Base-by-base conservation (phyloP, 352 stramenopile genomes). In the Paralagenidium karlingii region DNA sequence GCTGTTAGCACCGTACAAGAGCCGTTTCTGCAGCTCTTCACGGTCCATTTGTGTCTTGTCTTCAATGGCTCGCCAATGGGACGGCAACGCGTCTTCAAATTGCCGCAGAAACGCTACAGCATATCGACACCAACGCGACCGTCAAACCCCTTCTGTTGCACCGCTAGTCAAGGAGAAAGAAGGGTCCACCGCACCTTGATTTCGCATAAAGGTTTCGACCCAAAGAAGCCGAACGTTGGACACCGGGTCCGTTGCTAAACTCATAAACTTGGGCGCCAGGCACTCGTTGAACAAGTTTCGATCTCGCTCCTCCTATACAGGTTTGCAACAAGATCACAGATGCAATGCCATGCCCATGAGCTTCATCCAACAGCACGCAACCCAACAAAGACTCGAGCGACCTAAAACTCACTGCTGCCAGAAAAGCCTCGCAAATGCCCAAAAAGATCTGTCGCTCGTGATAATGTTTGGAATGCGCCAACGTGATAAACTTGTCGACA, bases 181-280 rank as follows among this genome's bases (percentile, higher is more conserved):
- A 3, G 25, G 7, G 20, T 43, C 32, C 8, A 40, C 25, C 53
- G 21, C 27, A 68, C 51, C 60, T 54, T 63, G 64, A 50, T 86
- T 51, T 34, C 53, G 40, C 31, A 81, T 24, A 19, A 71, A 33
- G 18, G 61, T 58, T 28, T 71, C 58, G 1, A 53, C 68, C 43
- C 81, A 76, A 29, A 86, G 51, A 11, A 77, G 43, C 12, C 76
- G 71, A 4, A 89, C 76, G 36, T 89, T 89, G 10, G 65, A 82
- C 21, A 89, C 76, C 2, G 51, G 45, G 51, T 89, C 76, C 13
- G 53, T 32, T 4, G 60, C 63, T n/a, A 85, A 40, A 15, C 53
- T 49, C 33, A 86, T 84, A 49, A 85, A 83, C 22, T 55, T 48
- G 0, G 39, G 9, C 8, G 55, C 55, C 19, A 89, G 49, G 21